Conservation (phyloP, 495 filamentous ascomycete genomes). For the Lophium mytilinum region DNA sequence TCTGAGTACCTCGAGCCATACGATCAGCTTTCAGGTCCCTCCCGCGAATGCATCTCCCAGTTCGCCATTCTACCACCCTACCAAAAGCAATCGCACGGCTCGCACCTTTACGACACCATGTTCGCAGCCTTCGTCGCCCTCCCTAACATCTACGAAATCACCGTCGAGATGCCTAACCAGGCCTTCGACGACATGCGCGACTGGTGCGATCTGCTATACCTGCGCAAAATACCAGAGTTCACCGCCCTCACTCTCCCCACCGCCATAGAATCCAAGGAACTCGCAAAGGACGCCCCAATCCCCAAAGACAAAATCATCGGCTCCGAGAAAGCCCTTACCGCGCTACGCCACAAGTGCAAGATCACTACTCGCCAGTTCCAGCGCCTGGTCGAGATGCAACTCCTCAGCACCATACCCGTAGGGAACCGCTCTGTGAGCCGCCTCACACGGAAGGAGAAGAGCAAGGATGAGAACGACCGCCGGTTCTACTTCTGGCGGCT, state of each 20-base stretch:
- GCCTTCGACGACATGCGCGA: conserved; percentile 88
- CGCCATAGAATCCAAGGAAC: conserved; percentile 24
- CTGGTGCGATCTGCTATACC: conserved; percentile 64
- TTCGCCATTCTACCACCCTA: conserved; percentile 89
- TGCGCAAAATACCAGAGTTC: conserved; percentile 50
- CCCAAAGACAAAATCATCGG: conserved; percentile 59
- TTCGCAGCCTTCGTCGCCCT: conserved; percentile 55
- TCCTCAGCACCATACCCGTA: conserved; percentile 64
- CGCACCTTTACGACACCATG: conserved; percentile 71
- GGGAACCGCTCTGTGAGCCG: conserved; percentile 51
- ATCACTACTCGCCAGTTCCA: conserved; percentile 82
- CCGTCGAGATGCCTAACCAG: conserved; percentile 94
- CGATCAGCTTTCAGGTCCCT: conserved; percentile 41
- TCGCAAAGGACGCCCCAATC: conserved; percentile 34
- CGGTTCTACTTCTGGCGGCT: conserved; percentile 76
- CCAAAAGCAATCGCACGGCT: conserved; percentile 70
- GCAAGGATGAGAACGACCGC: conserved; percentile 47
- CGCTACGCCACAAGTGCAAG: conserved; percentile 59
- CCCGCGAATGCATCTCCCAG: conserved; percentile 80
- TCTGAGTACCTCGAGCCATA: conserved; percentile 2
- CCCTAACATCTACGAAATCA: conserved; percentile 65
- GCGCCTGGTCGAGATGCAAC: conserved; percentile 79
- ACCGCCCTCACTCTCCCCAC: conserved; percentile 45
- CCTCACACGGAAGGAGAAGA: conserved; percentile 48
- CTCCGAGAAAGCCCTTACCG: conserved; percentile 41